Evolutionary conservation across 306 rosid genomes (phyloP).

Genomic region (Prunus davidiana): DNA sequence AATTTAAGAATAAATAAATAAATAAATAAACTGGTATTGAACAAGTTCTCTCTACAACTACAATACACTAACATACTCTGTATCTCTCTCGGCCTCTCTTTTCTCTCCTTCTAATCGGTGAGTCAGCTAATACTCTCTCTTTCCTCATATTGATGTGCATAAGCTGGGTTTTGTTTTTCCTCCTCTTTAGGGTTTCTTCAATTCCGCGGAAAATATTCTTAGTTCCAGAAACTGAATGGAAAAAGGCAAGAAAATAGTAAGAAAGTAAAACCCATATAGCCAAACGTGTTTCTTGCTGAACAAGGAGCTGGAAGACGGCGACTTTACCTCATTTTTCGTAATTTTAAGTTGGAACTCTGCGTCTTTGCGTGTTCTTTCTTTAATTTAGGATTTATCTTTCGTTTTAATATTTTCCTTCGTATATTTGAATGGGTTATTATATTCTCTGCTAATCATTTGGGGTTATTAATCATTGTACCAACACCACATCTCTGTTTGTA

Average conservation of each 20-base stretch:
- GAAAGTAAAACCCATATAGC: slow-evolving; percentile 4
- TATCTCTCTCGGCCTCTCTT: not conserved
- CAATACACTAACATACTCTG: not conserved
- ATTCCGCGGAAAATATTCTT: not conserved
- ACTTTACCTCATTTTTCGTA: not conserved
- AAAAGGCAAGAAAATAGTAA: not conserved
- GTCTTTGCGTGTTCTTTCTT: not conserved
- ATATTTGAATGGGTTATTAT: not conserved
- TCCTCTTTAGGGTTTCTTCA: slow-evolving; percentile 1
- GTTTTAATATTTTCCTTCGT: not conserved
- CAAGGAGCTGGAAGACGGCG: slow-evolving; percentile 1
- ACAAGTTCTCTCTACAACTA: not conserved
- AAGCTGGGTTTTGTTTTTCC: not conserved
- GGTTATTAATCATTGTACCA: not conserved
- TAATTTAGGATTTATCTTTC: not conserved
- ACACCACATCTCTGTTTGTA: not conserved
- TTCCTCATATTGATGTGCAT: not conserved
- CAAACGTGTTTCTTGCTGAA: slow-evolving; percentile 10
- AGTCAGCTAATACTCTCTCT: slow-evolving; percentile 7
- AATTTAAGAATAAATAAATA: no score
- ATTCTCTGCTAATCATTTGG: not conserved
- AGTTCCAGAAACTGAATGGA: not conserved
- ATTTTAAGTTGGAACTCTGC: not conserved
- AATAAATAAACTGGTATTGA: not conserved
- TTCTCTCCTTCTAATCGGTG: not conserved